These are phyloP conservation scores for Ceriops zippeliana DNA, from an alignment of 345 rosid genomes.

Conservation along the genomic window DNA sequence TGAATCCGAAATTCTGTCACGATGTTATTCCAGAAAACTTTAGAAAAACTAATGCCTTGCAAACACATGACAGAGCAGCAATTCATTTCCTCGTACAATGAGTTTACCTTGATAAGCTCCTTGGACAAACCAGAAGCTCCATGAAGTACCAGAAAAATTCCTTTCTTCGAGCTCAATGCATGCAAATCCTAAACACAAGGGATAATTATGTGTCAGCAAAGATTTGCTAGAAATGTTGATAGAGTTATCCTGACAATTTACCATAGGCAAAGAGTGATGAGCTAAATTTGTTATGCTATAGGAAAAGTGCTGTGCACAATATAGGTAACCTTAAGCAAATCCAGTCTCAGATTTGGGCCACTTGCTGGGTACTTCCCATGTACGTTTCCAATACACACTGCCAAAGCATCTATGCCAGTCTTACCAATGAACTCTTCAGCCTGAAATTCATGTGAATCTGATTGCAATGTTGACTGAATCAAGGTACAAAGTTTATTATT, in stretches of 20 bases:
- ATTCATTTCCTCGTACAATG: background rate
- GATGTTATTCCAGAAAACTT: background rate
- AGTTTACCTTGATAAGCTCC: constrained; percentile 64
- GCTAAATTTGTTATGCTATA: no score
- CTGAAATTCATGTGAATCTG: constrained; percentile 38
- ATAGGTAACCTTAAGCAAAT: constrained; percentile 64
- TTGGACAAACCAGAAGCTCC: constrained; percentile 88
- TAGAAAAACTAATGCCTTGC: background rate
- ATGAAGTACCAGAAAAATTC: constrained; percentile 82
- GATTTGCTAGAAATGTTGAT: background rate
- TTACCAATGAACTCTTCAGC: constrained; percentile 74
- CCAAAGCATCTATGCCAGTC: constrained; percentile 88
- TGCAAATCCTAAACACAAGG: constrained; percentile 51
- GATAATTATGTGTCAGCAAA: constrained; percentile 15
- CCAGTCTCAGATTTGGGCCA: constrained; percentile 84
- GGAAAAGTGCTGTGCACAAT: background rate
- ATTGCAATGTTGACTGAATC: constrained; percentile 9
- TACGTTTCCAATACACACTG: constrained; percentile 96
- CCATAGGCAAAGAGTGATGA: no score
- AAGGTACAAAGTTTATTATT: constrained; percentile 9
- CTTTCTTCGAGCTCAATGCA: constrained; percentile 61
- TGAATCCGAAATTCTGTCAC: background rate
- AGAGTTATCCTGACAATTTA: no score
- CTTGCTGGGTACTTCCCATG: constrained; percentile 89
- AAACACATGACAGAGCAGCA: background rate